Percentiles rank a stretch among this genome's conserved stretches.
Conservation (phyloP, 345 rosid genomes). For the Arabis hirsuta region DNA sequence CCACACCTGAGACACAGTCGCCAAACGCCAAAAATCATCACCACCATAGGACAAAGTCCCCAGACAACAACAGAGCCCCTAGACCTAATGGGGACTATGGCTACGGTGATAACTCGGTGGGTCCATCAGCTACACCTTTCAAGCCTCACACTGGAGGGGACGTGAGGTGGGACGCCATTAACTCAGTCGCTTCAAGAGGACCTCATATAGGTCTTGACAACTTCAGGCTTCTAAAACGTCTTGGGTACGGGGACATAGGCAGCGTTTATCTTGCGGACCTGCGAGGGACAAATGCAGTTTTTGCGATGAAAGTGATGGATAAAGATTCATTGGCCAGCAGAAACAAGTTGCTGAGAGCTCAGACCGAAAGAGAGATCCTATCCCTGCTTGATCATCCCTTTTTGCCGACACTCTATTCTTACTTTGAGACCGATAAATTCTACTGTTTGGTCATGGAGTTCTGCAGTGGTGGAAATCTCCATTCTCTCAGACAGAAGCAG, state of each 20-base stretch:
- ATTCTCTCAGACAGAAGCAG: conserved; percentile 83
- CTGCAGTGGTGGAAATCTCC: conserved; percentile 82
- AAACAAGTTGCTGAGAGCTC: conserved; percentile 79
- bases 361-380: conserved; percentile 69
- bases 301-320: conserved; percentile 90
- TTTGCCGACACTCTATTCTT: conserved; percentile 71
- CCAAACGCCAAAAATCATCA: conserved; percentile 33
- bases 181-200: conserved; percentile 51
- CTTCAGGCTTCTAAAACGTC: conserved; percentile 81
- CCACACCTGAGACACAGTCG: conserved; percentile 25
- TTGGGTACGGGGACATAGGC: conserved; percentile 93
- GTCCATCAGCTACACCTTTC: conserved; percentile 49
- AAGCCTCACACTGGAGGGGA: conserved; percentile 96
- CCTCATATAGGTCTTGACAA: conserved; percentile 63
- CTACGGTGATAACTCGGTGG: conserved; percentile 59
- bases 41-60: conserved; percentile 26
- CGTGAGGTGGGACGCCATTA: conserved; percentile 83
- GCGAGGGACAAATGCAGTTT: conserved; percentile 66
- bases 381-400: conserved; percentile 76
- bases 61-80: conserved; percentile 41
- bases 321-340: conserved; percentile 85
- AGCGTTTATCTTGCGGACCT: conserved; percentile 77
- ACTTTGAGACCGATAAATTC: conserved; percentile 75
- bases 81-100: conserved; percentile 35
- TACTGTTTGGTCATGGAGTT: conserved; percentile 84